Evolutionary conservation across 2,329 filamentous ascomycete species (phyloP), one percentile per base, ranked within the genome.

Genomic region (Colletotrichum nymphaeae): DNA sequence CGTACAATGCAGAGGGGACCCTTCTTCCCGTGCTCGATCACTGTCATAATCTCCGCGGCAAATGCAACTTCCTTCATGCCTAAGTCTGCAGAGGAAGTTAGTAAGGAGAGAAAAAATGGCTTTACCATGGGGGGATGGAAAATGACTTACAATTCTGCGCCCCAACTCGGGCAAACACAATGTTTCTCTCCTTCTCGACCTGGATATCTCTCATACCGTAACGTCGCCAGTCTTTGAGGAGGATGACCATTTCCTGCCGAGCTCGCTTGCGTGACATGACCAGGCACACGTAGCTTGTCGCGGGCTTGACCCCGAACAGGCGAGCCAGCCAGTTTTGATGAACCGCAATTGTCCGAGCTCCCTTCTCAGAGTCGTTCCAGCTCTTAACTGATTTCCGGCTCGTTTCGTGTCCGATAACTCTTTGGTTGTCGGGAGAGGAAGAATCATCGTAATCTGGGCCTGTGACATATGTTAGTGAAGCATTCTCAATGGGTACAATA

Each of bases 281-380:
- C 80, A 98, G 92, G 80, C 95, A 97, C 19, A 98, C 83, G 32
- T 94, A 88, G 75, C 91, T 90, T 19, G 87, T 92, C 0, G 93
- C 94, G 1, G 96, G 96, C 81, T 97, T 98, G 79, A 98, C 93
- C 68, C 95, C 91, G 85, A 98, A 94, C 58, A 98, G 90, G 19
- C 94, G 93, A 35, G 94, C 93, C 66, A 98, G 89, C 95, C 96
- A 98, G 77, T 93, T 97, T 79, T 95, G 92, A 79, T 91, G 92
- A 35, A 91, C 88, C 74, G 91, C 91, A 78, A 89, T 93, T 82
- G 88, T 88, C 69, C 88, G 88, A 74, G 75, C 78, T 80, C 82
- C 81, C 72, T 80, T 81, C 35, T 82, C 80, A 37, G 81, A 82
- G 32, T 82, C 82, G 24, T 80, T 78, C 74, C 83, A 79, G 53